Conservation (phyloP, 2,329 filamentous ascomycete genomes). For the Penicillium sp. region DNA sequence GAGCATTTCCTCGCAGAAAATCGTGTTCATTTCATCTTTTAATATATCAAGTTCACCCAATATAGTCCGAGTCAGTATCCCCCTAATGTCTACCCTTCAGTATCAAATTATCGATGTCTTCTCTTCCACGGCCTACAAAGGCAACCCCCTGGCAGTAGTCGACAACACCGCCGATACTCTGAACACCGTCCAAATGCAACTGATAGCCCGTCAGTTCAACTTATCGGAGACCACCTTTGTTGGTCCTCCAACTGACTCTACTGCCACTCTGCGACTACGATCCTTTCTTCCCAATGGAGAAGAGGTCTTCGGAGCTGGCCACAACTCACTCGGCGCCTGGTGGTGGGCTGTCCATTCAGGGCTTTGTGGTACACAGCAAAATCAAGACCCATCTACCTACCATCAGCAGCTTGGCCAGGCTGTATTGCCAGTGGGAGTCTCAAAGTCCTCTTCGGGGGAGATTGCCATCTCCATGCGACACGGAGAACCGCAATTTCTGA, state of each 20-base stretch:
- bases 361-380: neutral
- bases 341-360: conserved; percentile 23
- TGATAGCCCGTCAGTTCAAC: conserved; percentile 26
- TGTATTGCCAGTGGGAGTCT: conserved; percentile 1
- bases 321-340: conserved; percentile 26
- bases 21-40: no score
- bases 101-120: conserved; percentile 24
- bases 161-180: conserved; percentile 16
- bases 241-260: conserved; percentile 12
- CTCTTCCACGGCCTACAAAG: conserved; percentile 21
- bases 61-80: no score
- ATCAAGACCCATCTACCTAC: neutral
- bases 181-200: conserved; percentile 20
- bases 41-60: no score
- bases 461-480: conserved; percentile 13
- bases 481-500: conserved; percentile 7
- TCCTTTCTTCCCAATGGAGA: conserved; percentile 25
- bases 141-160: conserved; percentile 26
- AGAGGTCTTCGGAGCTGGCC: conserved; percentile 25
- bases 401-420: conserved; percentile 4
- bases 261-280: conserved; percentile 18
- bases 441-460: neutral
- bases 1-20: no score
- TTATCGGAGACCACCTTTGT: conserved; percentile 21
- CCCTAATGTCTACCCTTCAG: conserved; percentile 4